A percentile compares a stretch with the other conserved stretches of the same genome.
Conservation (phyloP, 192 early-diverging fungal species). For the Entomortierella lignicola region DNA sequence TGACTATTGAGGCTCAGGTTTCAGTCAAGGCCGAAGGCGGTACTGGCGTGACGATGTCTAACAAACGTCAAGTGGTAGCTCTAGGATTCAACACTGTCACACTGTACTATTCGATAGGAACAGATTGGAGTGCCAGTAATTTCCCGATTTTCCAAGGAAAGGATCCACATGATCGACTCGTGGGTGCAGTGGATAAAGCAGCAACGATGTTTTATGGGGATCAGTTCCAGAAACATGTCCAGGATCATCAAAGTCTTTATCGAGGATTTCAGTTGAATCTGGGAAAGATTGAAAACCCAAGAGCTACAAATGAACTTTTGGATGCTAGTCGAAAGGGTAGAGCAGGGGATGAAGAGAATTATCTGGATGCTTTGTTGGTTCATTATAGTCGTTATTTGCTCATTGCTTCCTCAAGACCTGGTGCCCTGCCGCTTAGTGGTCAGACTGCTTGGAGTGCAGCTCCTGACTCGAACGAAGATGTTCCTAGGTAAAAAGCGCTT, state of each 20-base stretch:
- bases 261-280: slow-evolving; percentile 15
- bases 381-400: slow-evolving; percentile 48
- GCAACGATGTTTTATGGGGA: slow-evolving; percentile 18
- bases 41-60: slow-evolving; percentile 42
- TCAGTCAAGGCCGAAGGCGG: slow-evolving; percentile 36
- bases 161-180: slow-evolving; percentile 38
- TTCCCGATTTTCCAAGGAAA: slow-evolving; percentile 31
- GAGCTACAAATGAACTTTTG: slow-evolving; percentile 34
- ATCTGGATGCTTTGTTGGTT: slow-evolving; percentile 31
- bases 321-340: neutral
- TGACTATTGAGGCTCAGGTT: slow-evolving; percentile 37
- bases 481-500: slow-evolving; percentile 14
- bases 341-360: slow-evolving; percentile 11
- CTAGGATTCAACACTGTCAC: slow-evolving; percentile 34
- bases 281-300: slow-evolving; percentile 8
- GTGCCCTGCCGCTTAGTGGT: slow-evolving; percentile 46
- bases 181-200: slow-evolving; percentile 19
- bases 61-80: slow-evolving; percentile 37
- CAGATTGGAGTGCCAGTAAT: slow-evolving; percentile 13
- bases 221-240: slow-evolving; percentile 26
- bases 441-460: slow-evolving; percentile 12
- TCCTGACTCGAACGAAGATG: neutral
- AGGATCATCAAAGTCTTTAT: slow-evolving; percentile 31
- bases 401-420: slow-evolving; percentile 37
- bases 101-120: slow-evolving; percentile 34